These are phyloP conservation scores for Flaveria sonorensis DNA, from an alignment of 129 eudicot species.

Conservation along the genomic window DNA sequence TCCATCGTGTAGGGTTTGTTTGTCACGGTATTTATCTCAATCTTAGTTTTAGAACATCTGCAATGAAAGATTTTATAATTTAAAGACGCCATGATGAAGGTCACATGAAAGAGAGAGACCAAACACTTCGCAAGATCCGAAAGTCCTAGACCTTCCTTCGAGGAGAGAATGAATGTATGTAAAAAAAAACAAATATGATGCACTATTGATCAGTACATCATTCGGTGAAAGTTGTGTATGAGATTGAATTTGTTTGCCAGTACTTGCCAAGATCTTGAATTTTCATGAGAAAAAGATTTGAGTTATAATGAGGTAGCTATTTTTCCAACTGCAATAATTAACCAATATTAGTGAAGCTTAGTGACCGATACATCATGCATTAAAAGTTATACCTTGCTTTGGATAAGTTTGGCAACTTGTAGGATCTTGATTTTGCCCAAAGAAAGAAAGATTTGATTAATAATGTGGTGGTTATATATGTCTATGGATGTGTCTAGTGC, in stretches of 20 bases:
- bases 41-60: too few relatives aligned
- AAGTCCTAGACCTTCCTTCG: too few relatives aligned
- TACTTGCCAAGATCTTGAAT: not conserved
- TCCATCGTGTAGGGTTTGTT: too few relatives aligned
- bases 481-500: not conserved
- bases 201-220: not conserved
- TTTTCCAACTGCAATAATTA: not conserved
- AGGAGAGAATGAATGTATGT: too few relatives aligned
- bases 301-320: not conserved
- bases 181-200: too few relatives aligned
- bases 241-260: not conserved
- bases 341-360: not conserved
- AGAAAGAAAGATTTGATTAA: not conserved
- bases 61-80: too few relatives aligned
- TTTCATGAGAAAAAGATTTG: not conserved
- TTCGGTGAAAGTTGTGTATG: not conserved
- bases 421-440: conserved; percentile 4
- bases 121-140: too few relatives aligned
- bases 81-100: too few relatives aligned
- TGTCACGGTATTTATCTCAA: too few relatives aligned
- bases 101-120: too few relatives aligned
- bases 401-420: not conserved
- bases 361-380: not conserved
- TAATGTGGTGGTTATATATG: not conserved
- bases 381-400: not conserved